Percentiles rank a stretch among this genome's conserved stretches.
These are phyloP conservation scores for Actinidia arguta DNA, from an alignment of 179 eudicot species.

Conservation along the genomic window DNA sequence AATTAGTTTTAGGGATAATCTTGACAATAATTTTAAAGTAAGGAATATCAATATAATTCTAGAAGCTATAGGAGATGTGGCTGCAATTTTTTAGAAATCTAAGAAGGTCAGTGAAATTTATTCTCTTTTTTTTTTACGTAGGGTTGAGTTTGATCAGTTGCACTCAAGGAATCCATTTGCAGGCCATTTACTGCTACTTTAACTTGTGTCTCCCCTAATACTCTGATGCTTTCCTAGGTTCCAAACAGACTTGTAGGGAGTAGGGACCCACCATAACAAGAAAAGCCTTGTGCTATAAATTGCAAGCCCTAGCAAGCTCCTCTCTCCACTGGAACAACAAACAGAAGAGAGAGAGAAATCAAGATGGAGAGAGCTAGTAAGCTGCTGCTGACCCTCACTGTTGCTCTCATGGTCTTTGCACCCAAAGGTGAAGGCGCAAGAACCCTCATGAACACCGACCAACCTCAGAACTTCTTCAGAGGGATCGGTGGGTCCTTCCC, in stretches of 20 bases:
- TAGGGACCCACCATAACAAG: not conserved
- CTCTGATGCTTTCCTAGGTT: not conserved
- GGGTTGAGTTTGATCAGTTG: not conserved
- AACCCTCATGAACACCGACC: slow-evolving; percentile 1
- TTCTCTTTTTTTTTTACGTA: no score
- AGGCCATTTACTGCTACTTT: not conserved
- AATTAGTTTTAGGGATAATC: no score
- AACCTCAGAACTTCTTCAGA: slow-evolving; percentile 19
- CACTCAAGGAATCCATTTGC: not conserved
- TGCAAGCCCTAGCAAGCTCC: not conserved
- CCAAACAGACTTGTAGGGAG: not conserved
- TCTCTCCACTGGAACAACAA: not conserved
- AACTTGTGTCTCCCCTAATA: not conserved
- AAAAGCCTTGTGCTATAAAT: slow-evolving; percentile 12
- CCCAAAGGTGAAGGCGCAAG: slow-evolving; percentile 19
- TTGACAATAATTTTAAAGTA: no score
- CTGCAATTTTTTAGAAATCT: no score
- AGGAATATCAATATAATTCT: no score
- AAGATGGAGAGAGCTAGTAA: slow-evolving; percentile 10
- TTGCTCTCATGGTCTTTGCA: slow-evolving; percentile 7
- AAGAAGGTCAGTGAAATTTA: no score
- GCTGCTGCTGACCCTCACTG: not conserved
- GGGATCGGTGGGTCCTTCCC: not conserved
- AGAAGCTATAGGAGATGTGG: no score
- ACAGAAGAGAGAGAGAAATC: not conserved